Base-by-base conservation (phyloP, 2,329 filamentous ascomycete genomes). In the Teratosphaeria gauchensis region DNA sequence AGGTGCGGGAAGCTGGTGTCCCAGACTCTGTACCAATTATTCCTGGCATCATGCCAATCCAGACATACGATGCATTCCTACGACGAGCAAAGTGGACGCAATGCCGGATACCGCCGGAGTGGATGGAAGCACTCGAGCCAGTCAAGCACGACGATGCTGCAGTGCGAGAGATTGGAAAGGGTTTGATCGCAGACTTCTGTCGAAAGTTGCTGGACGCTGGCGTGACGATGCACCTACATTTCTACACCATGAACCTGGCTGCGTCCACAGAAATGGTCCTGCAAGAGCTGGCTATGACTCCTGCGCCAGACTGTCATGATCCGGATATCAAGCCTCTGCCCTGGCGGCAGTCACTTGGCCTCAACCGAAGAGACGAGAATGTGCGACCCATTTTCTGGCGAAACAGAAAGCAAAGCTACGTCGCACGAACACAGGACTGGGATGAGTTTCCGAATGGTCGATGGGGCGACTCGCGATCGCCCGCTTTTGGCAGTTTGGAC, bases 181-280 rank as follows among this genome's bases (percentile, higher is more conserved):
- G 82, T 14, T 80, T 99, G 24, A 87, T 99, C 19, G 89, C 91
- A 24, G 84, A 95, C 52, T 86, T 99, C 84, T 99, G 94, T 74
- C 85, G 87, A 60, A 90, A 87, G 75, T 84, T 99, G 61, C 79
- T 97, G 58, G 84, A 85, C 60, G 86, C 85, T 38, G 94, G 92
- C 48, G 90, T 96, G 65, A 82, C 85, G 63, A 91, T 69, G 65
- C 73, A 96, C 72, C 76, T 99, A 64, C 94, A 99, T 75, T 99
- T 99, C 76, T 99, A 99, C 78, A 99, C 94, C 61, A 99, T 99
- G 94, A 99, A 99, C 75, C 81, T 99, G 21, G 92, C 91, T 11
- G 90, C 95, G 74, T 89, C 94, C 55, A 96, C 92, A 1, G 87
- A 88, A 67, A 92, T 96, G 87, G 85, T 99, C 28, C 82, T 99